Percentiles rank a stretch among this genome's conserved stretches.
Evolutionary conservation across 2,329 filamentous ascomycete genomes (phyloP).

Genomic region (Colletotrichum brevisporum): DNA sequence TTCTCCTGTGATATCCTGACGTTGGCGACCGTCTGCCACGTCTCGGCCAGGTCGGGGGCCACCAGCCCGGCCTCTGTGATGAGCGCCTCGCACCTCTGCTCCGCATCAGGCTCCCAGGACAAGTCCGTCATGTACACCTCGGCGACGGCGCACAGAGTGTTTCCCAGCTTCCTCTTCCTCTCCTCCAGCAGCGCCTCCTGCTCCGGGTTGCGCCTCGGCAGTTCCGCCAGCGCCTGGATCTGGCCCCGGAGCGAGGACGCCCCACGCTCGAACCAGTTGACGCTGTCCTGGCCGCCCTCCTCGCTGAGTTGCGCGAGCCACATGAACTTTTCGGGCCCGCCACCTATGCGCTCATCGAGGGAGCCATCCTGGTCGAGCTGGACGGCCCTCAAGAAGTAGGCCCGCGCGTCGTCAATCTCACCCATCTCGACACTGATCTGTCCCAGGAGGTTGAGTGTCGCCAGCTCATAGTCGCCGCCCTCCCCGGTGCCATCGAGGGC

Average conservation of each 20-base stretch:
- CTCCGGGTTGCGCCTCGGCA: constrained; percentile 53
- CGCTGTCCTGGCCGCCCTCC: constrained; percentile 75
- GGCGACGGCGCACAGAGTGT: constrained; percentile 92
- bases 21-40: constrained; percentile 95
- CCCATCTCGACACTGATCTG: constrained; percentile 88
- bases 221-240: constrained; percentile 74
- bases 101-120: constrained; percentile 92
- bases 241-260: constrained; percentile 79
- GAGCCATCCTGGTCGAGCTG: constrained; percentile 82
- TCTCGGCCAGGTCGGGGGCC: constrained; percentile 85
- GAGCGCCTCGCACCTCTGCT: constrained; percentile 87
- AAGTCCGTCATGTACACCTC: constrained; percentile 99
- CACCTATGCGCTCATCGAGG: constrained; percentile 78
- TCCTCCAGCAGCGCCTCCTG: constrained; percentile 67
- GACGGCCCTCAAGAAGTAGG: constrained; percentile 80
- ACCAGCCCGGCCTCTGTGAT: constrained; percentile 92
- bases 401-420: constrained; percentile 81
- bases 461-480: constrained; percentile 67
- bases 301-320: constrained; percentile 93
- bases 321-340: constrained; percentile 93
- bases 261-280: constrained; percentile 78
- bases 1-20: constrained; percentile 91
- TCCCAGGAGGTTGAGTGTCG: constrained; percentile 82
- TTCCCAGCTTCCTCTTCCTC: constrained; percentile 86
- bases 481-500: constrained; percentile 60